Conservation (phyloP, 805 yeast species). For the Saccharomycopsis sp. region DNA sequence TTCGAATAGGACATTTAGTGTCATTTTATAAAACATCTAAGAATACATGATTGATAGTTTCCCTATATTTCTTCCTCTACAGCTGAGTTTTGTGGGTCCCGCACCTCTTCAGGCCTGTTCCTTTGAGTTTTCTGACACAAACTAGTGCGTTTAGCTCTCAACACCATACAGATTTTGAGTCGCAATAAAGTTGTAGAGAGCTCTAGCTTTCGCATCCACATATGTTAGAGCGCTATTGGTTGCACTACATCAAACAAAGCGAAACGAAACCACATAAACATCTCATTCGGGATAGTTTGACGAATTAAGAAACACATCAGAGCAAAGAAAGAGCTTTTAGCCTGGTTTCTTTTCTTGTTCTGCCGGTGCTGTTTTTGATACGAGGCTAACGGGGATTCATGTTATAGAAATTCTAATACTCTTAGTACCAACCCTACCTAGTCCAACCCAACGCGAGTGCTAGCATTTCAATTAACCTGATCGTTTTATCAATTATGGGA, state of each 20-base stretch:
- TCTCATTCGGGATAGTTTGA: background rate
- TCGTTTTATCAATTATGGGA: background rate
- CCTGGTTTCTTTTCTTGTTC: background rate
- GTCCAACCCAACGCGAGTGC: background rate
- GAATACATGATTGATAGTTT: background rate
- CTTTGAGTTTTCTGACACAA: too few species aligned
- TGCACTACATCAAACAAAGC: background rate
- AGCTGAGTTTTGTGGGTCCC: background rate
- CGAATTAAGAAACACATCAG: background rate
- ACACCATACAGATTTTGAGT: background rate
- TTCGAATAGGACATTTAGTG: background rate
- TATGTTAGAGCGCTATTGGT: background rate
- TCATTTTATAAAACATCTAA: background rate
- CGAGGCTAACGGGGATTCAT: background rate
- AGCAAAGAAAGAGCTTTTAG: background rate
- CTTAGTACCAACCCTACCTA: background rate
- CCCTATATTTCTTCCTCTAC: background rate
- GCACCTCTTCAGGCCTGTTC: background rate
- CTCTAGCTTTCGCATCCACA: background rate
- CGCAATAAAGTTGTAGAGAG: background rate
- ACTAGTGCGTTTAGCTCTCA: too few species aligned
- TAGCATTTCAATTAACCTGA: background rate
- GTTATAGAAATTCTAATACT: background rate
- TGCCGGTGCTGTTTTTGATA: background rate
- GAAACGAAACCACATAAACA: background rate